Percentiles rank a stretch among this genome's conserved stretches.
These are phyloP conservation scores for Mucor sp. DNA, from an alignment of 371 early-diverging fungal species.

Conservation along the genomic window DNA sequence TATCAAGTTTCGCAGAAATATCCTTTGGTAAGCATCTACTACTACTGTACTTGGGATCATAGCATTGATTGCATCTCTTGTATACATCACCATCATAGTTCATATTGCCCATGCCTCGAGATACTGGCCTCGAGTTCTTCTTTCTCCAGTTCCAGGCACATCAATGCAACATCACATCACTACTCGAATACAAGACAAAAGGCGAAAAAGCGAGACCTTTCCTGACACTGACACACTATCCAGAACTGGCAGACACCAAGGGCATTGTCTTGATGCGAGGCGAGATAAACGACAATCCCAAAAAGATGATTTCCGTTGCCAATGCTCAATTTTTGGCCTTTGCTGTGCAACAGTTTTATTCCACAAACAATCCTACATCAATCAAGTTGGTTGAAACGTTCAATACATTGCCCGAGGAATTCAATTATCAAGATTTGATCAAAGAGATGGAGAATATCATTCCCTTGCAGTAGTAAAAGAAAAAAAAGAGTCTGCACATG, in stretches of 20 bases:
- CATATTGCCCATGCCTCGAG: conserved; percentile 82
- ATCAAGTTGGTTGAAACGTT: conserved; percentile 70
- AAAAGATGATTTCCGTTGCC: conserved; percentile 53
- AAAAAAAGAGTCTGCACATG: too few species aligned
- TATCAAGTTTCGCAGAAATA: conserved; percentile 59
- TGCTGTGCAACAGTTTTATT: conserved; percentile 85
- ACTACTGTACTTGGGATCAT: neutral
- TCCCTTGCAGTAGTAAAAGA: neutral
- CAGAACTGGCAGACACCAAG: conserved; percentile 75
- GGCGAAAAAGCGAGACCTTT: conserved; percentile 76
- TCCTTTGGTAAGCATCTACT: conserved; percentile 52
- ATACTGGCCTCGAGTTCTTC: conserved; percentile 85
- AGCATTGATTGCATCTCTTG: neutral
- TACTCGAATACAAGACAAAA: conserved; percentile 88
- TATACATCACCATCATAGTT: conserved; percentile 68
- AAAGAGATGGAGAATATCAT: conserved; percentile 49
- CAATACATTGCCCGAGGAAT: conserved; percentile 70
- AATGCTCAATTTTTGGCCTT: conserved; percentile 83
- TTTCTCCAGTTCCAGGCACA: conserved; percentile 81
- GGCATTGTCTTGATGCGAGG: conserved; percentile 91
- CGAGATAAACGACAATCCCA: conserved; percentile 59
- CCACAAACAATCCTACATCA: conserved; percentile 69
- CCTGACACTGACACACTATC: conserved; percentile 85
- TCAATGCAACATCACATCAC: conserved; percentile 82
- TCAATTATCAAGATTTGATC: conserved; percentile 74